Evolutionary conservation across 176 grass and related monocot genomes (phyloP), one percentile per base, ranked within the genome.

Genomic region (Zoysia pacifica): DNA sequence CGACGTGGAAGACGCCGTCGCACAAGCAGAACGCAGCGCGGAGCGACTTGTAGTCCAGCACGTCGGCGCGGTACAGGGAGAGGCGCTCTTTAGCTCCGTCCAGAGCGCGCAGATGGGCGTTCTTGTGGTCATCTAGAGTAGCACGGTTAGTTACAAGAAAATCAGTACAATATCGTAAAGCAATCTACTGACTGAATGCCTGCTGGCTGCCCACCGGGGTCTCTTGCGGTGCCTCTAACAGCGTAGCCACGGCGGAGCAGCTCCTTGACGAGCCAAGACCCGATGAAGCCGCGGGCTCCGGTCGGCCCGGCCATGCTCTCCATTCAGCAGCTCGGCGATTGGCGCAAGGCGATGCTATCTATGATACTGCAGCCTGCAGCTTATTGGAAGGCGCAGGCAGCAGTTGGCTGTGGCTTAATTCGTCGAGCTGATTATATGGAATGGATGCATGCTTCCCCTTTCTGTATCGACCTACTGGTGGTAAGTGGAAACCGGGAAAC

Each of bases 241-340:
- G 36, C 38, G 52, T 78, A 91, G 35, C 81, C 89, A 39, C 87
- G 81, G 48, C 67, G 77, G 77, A 91, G 89, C 14, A 91, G 89
- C 14, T 85, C 72, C 72, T 88, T 85, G 7, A 88, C 85, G 8
- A 87, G 81, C 85, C 82, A 88, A 11, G 89, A 91, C 2, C 81
- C 84, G 37, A 79, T 43, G 50, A 91, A 91, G 37, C 89, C 89
- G 74, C 89, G 85, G 9, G 89, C 89, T 47, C 89, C 85, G 11
- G 85, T 87, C 59, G 42, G 64, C 72, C 7, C 0, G 2, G 11
- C 71, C 71, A 74, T 74, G 50, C 28, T 28, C 8, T 56, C 7
- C 2, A 9, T 42, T 37, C 28, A 28, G 28, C 28, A 0, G 28
- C 28, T 28, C 28, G 28, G 28, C 28, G 28, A 28, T 28, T 28